Percentiles rank a stretch among this genome's conserved stretches.
phyloP scores from a whole-genome alignment of 2,329 filamentous ascomycete genomes.

The Ascochyta pisi region DNA sequence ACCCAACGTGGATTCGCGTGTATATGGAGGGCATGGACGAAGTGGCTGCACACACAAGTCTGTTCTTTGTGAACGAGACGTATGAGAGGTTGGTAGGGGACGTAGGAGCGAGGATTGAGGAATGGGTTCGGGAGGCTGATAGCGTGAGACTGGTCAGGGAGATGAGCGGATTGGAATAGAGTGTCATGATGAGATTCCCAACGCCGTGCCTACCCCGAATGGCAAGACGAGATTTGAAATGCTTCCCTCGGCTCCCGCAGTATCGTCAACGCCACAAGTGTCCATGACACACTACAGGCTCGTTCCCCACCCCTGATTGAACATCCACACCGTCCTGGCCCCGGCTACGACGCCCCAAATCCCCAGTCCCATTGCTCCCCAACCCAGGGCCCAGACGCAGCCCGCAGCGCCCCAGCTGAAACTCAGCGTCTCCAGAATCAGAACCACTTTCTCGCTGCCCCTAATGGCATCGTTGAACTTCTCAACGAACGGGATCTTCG shows the following conservation, averaged over 20 bases:
- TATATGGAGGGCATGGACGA: slow-evolving; percentile 86
- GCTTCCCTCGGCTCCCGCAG: no score
- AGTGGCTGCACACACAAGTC: slow-evolving; percentile 80
- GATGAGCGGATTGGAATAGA: slow-evolving; percentile 25
- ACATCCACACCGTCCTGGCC: background rate
- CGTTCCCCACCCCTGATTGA: slow-evolving; percentile 6
- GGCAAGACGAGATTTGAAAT: no score
- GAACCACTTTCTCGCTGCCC: slow-evolving; percentile 39
- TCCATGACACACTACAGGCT: background rate
- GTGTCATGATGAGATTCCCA: background rate
- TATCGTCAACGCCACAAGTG: no score
- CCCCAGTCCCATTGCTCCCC: slow-evolving; percentile 16
- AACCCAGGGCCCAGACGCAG: slow-evolving; percentile 23
- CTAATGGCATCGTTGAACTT: slow-evolving; percentile 48
- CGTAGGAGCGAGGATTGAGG: slow-evolving; percentile 69
- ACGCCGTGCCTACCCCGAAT: background rate
- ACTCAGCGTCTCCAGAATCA: slow-evolving; percentile 29
- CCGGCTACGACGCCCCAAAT: slow-evolving; percentile 11
- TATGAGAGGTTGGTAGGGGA: slow-evolving; percentile 81
- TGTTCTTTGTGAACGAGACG: slow-evolving; percentile 76
- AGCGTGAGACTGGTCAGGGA: slow-evolving; percentile 39
- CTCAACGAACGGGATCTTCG: slow-evolving; percentile 44
- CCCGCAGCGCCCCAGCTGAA: slow-evolving; percentile 31
- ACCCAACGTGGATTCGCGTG: slow-evolving; percentile 78
- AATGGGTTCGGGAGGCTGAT: slow-evolving; percentile 72